A percentile compares a stretch with the other conserved stretches of the same genome.
Evolutionary conservation across 1,284 basidiomycete species (phyloP).

Genomic region (Naganishia sp.): DNA sequence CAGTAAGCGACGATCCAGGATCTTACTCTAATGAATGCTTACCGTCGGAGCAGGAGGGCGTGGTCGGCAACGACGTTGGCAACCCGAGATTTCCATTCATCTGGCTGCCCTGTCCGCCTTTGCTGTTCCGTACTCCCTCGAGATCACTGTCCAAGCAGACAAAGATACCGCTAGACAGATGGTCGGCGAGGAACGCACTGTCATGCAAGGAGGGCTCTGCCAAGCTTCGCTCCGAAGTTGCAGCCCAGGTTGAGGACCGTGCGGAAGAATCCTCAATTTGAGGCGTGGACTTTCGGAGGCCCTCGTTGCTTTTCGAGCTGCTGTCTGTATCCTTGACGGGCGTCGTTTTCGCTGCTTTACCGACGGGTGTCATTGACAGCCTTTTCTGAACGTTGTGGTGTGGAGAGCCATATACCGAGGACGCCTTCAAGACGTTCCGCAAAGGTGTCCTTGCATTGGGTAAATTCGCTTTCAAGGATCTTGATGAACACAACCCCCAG

Average conservation of each 20-base stretch:
- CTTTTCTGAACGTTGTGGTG: neutral
- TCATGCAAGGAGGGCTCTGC: neutral
- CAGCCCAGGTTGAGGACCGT: neutral
- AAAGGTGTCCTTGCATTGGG: neutral
- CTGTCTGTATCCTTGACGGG: too few relatives aligned
- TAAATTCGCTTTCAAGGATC: neutral
- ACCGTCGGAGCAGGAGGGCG: neutral
- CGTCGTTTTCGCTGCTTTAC: neutral
- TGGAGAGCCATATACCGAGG: neutral
- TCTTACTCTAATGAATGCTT: neutral
- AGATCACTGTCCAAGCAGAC: slow-evolving; percentile 3
- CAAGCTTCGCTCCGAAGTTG: too few relatives aligned
- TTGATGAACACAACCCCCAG: neutral
- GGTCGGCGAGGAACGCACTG: neutral
- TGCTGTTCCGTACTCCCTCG: neutral
- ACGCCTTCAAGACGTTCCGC: neutral
- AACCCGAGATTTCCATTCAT: neutral
- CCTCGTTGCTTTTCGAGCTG: too few relatives aligned
- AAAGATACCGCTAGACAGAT: neutral
- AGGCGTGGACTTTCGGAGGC: neutral
- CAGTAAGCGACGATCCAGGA: neutral
- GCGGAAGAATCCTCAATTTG: neutral
- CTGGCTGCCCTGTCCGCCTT: neutral
- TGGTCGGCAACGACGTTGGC: neutral
- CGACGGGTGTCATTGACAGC: too few relatives aligned